phyloP scores from a whole-genome alignment of 1,139 yeast species.

The Candida sanyaensis region DNA sequence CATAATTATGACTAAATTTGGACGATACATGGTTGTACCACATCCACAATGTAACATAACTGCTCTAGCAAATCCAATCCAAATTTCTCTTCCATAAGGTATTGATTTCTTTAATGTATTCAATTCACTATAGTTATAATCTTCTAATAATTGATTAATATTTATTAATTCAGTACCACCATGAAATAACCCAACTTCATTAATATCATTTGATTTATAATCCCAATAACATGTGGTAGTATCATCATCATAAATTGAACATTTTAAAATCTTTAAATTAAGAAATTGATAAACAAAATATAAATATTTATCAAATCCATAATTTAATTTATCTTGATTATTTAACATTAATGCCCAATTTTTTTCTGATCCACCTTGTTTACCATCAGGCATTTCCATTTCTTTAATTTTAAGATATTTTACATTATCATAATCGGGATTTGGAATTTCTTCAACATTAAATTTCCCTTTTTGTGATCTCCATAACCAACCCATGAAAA shows the following conservation, averaged over 20 bases:
- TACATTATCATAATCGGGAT: conserved; percentile 19
- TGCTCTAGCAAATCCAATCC: conserved; percentile 54
- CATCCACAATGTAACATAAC: conserved; percentile 50
- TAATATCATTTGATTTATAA: conserved; percentile 23
- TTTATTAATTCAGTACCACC: conserved; percentile 35
- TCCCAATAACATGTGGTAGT: conserved; percentile 26
- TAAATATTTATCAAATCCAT: conserved; percentile 25
- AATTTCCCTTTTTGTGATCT: conserved; percentile 32
- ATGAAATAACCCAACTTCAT: conserved; percentile 31
- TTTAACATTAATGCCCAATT: conserved; percentile 36
- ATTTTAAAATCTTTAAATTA: conserved; percentile 26
- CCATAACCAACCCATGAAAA: conserved; percentile 43
- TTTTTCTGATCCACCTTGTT: conserved; percentile 23
- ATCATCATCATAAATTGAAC: conserved; percentile 24
- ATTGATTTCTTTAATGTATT: conserved; percentile 10
- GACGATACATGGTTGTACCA: conserved; percentile 48
- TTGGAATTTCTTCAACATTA: conserved; percentile 23
- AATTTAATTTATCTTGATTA: conserved; percentile 15
- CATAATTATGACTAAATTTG: conserved; percentile 41
- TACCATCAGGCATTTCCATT: conserved; percentile 22
- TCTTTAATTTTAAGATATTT: conserved; percentile 26
- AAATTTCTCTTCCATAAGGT: conserved; percentile 39
- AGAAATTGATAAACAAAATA: conserved; percentile 32
- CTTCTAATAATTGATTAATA: conserved; percentile 18
- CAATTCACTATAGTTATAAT: conserved; percentile 1